Evolutionary conservation across 805 yeast genomes (phyloP), one percentile per base, ranked within the genome.

Genomic region (Metschnikowia reukaufii): DNA sequence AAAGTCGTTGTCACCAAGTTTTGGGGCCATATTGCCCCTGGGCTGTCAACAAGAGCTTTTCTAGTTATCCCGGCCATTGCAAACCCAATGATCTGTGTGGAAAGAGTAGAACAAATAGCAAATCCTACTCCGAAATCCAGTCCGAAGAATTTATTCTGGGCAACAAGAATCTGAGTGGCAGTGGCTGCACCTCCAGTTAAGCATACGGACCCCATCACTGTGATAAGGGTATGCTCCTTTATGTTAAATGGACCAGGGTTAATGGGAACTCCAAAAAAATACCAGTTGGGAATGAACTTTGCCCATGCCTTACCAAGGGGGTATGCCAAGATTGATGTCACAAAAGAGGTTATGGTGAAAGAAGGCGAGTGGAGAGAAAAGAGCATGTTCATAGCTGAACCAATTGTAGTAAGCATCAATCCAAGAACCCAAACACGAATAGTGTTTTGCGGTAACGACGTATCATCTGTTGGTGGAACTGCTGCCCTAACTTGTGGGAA

Each of bases 21-120:
- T 30, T 50, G 55, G 16, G 57, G 57, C 57, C 57, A 54, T 32
- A 51, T 46, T 33, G 51, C 51, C 19, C 36, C 35, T 8, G 52
- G 50, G 16, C 50, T 47, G 25, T 53, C 52, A 13, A 53, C 55
- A n/a, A 53, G 48, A 37, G 50, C 47, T 36, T 60, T 55, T 33
- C 64, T 60, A 32, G 63, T 53, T 23, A 64, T 43, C 10, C 67
- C 68, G 13, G 62, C 59, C 25, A 59, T 53, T 25, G 65, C 61
- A 48, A 62, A 63, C 34, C 67, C 67, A 39, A 64, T 48, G 19
- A 59, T 43, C 44, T 63, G 66, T 4, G 66, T 63, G 19, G 65
- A 57, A 51, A 65, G 63, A 32, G 62, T 59, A 37, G 62, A 50
- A 52, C 66, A 63, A 46, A 66, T 62, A 19, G 61, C 62, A 41